Evolutionary conservation across 768 basidiomycete species (phyloP).

Genomic region (Lyophyllum decastes): DNA sequence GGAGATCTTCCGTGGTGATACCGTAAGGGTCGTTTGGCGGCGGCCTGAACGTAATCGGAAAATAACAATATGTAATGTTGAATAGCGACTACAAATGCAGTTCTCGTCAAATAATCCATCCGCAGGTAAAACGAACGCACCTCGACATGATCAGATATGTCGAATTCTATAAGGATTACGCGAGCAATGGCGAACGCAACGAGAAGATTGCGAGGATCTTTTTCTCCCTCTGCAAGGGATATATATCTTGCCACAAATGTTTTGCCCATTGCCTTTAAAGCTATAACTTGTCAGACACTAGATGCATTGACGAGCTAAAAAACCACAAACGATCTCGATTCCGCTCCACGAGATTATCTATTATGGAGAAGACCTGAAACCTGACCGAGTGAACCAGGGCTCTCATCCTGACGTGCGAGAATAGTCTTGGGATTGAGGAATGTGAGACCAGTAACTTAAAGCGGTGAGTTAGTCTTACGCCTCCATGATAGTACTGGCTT

Average conservation of each 20-base stretch:
- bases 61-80: conserved; percentile 97
- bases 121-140: conserved; percentile 40
- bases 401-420: conserved; percentile 79
- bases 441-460: neutral
- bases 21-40: conserved; percentile 93
- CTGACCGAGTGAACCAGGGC: conserved; percentile 81
- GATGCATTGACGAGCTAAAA: neutral
- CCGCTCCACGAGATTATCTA: conserved; percentile 75
- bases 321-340: conserved; percentile 61
- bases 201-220: conserved; percentile 93
- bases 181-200: conserved; percentile 86
- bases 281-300: conserved; percentile 33
- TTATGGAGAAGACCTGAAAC: conserved; percentile 75
- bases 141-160: conserved; percentile 73
- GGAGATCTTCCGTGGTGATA: conserved; percentile 87
- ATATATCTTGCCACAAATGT: conserved; percentile 79
- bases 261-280: conserved; percentile 69
- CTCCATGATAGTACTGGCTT: conserved; percentile 67
- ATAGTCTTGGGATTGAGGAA: conserved; percentile 51
- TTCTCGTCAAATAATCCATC: neutral
- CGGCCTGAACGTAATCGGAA: conserved; percentile 95
- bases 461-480: conserved; percentile 32
- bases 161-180: conserved; percentile 88
- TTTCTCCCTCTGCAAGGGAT: conserved; percentile 88
- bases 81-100: conserved; percentile 70